Evolutionary conservation across 169 alveolate species (phyloP), one percentile per base, ranked within the genome.

Genomic region (Plasmodium gonderi): DNA sequence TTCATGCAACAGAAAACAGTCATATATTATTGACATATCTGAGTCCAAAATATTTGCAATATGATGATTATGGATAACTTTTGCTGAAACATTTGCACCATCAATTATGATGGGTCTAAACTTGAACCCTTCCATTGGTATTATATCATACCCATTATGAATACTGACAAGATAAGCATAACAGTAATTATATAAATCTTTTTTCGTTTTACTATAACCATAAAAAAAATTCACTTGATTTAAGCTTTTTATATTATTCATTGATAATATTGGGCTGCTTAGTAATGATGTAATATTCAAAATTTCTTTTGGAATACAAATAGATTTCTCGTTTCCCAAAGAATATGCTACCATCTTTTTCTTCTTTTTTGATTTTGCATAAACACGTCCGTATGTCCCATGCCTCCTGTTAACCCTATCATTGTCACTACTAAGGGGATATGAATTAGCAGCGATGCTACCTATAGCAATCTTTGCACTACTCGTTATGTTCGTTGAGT

Each of bases 41-140:
- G 42, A 12, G 23, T 81, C 91, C 14, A 11, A 33, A n/a, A 40
- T 29, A 81, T 68, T 42, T 7, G 29, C 33, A 7, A 45, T 14
- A 4, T 81, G 72, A 6, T 20, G 23, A 11, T 81, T 68, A 44
- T 81, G 36, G 6, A 85, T 85, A 33, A 85, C 36, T 29, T 75
- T 72, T 7, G 92, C 92, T 47, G 87, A 85, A 6, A 85, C 92
- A 72, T 85, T 85, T 74, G 92, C 92, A n/a, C 92, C 92, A 54
- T 85, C 92, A 12, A 85, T 85, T 26, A 85, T 60, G 26, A 85
- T 75, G 17, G 80, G 29, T 85, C 92, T 29, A 60, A 72, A 85
- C n/a, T 85, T 85, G 7, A 38, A 85, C 5, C 92, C 92, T 64
- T 75, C 83, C 36, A 85, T 38, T 7, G 92, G 92, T 12, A 72